Evolutionary conservation across 306 rosid genomes (phyloP), one percentile per base, ranked within the genome.

Genomic region (Quercus dentata): DNA sequence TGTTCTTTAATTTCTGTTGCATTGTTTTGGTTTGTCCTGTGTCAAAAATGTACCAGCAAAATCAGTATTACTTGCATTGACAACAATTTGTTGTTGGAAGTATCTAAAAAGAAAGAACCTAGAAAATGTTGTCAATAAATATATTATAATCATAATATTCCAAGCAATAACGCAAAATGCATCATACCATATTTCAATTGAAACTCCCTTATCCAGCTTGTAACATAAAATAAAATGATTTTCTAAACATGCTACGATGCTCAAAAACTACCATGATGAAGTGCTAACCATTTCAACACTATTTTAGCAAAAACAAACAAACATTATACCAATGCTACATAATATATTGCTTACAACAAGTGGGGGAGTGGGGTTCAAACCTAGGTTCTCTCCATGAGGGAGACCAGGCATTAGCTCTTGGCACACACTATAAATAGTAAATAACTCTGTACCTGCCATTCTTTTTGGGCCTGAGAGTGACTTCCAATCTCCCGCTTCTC

Each of bases 381-480:
- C 54, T 13, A 12, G 14, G 54, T 49, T 49, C 54, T 49, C 54
- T 49, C 54, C 17, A 49, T 49, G 54, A 13, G 54, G 54, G 54
- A 49, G 54, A 49, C 54, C 54, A 12, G 54, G 17, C 54, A 49
- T 49, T 12, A 13, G 54, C 54, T 12, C 54, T 49, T 49, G 54
- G 54, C 54, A 15, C 38, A 31, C 25, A 35, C 69, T 5, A 15
- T 69, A 52, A 23, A 74, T 21, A 61, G 15, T 69, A 69, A 58
- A 73, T 68, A 33, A 23, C 51, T n/a, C 51, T 68, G 65, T 83
- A 93, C 98, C 98, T 91, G 90, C 91, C 87, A 84, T 69, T 68
- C 85, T 77, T 79, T 84, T 80, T 88, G 91, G 82, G 73, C 71
- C 80, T 76, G 85, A 31, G 69, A 56, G 73, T 65, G 84, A 85